Percentiles rank a stretch among this genome's conserved stretches.
phyloP scores from a whole-genome alignment of 1,284 basidiomycete genomes.

The Malassezia sympodialis region DNA sequence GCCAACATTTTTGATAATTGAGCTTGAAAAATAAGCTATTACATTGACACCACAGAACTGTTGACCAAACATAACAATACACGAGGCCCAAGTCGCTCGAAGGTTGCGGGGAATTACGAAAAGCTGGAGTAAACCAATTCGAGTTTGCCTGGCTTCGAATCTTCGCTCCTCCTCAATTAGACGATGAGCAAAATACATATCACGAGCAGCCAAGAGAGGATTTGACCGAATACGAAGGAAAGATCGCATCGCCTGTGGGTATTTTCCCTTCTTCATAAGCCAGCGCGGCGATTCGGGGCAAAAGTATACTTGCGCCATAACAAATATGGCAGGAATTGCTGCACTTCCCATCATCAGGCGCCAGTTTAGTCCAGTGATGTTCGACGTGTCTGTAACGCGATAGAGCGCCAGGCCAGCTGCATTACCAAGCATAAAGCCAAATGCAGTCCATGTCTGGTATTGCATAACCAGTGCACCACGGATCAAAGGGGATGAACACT shows the following conservation, averaged over 20 bases:
- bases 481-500: slow-evolving; percentile 57
- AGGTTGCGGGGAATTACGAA: slow-evolving; percentile 52
- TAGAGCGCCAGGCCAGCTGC: slow-evolving; percentile 24
- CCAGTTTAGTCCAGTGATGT: slow-evolving; percentile 20
- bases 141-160: slow-evolving; percentile 51
- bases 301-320: slow-evolving; percentile 24
- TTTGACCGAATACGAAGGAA: slow-evolving; percentile 59
- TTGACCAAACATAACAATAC: slow-evolving; percentile 35
- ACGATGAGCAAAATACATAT: slow-evolving; percentile 56
- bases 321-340: slow-evolving; percentile 15
- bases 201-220: slow-evolving; percentile 63
- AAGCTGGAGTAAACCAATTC: slow-evolving; percentile 54
- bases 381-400: slow-evolving; percentile 2
- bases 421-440: slow-evolving; percentile 62
- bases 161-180: slow-evolving; percentile 54
- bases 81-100: slow-evolving; percentile 57
- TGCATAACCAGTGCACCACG: slow-evolving; percentile 70
- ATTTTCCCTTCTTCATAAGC: slow-evolving; percentile 26
- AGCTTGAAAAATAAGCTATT: slow-evolving; percentile 32
- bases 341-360: slow-evolving; percentile 27
- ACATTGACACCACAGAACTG: slow-evolving; percentile 35
- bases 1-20: slow-evolving; percentile 19
- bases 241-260: slow-evolving; percentile 57
- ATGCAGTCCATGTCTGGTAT: slow-evolving; percentile 63
- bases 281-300: slow-evolving; percentile 39